A percentile compares a stretch with the other conserved stretches of the same genome.
These are phyloP conservation scores for Zalaria sp. DNA, from an alignment of 2,329 filamentous ascomycete species.

Conservation along the genomic window DNA sequence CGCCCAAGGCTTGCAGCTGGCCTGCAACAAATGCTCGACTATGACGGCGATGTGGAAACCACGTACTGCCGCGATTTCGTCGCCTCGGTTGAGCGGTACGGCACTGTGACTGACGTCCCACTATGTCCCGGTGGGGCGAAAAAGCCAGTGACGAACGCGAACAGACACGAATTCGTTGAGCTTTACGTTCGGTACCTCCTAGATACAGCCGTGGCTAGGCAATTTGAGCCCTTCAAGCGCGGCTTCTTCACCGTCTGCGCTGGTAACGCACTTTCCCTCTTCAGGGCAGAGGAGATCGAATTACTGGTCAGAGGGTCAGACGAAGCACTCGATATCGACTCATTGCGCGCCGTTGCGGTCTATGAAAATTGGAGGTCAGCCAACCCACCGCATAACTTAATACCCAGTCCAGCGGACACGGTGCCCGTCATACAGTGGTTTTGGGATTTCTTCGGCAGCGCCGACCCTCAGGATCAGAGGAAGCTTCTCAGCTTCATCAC, in stretches of 20 bases:
- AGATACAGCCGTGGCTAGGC: conserved; percentile 60
- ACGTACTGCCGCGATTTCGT: conserved; percentile 76
- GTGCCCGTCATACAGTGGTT: conserved; percentile 72
- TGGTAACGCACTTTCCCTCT: conserved; percentile 74
- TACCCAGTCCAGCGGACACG: conserved; percentile 31
- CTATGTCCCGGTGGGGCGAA: conserved; percentile 62
- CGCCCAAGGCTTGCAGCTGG: conserved; percentile 63
- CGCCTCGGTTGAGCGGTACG: conserved; percentile 64
- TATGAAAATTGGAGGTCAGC: conserved; percentile 64
- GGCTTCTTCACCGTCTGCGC: conserved; percentile 89
- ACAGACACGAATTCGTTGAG: conserved; percentile 75
- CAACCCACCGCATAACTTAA: conserved; percentile 11
- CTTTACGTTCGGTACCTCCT: conserved; percentile 70
- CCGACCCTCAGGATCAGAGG: conserved; percentile 54
- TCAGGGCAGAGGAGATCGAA: conserved; percentile 84
- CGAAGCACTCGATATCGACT: conserved; percentile 64
- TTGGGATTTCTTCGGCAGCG: conserved; percentile 65
- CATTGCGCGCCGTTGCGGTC: conserved; percentile 59
- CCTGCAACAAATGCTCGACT: conserved; percentile 63
- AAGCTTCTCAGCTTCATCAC: conserved; percentile 78
- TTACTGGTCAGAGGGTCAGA: conserved; percentile 74
- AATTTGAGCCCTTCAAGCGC: conserved; percentile 87
- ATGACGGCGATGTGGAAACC: conserved; percentile 67
- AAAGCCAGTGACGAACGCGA: conserved; percentile 66
- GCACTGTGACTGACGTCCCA: conserved; percentile 49